Percentiles rank a stretch among this genome's conserved stretches.
These are phyloP conservation scores for Ustilago vetiveriae DNA, from an alignment of 1,284 basidiomycete species.

Conservation along the genomic window DNA sequence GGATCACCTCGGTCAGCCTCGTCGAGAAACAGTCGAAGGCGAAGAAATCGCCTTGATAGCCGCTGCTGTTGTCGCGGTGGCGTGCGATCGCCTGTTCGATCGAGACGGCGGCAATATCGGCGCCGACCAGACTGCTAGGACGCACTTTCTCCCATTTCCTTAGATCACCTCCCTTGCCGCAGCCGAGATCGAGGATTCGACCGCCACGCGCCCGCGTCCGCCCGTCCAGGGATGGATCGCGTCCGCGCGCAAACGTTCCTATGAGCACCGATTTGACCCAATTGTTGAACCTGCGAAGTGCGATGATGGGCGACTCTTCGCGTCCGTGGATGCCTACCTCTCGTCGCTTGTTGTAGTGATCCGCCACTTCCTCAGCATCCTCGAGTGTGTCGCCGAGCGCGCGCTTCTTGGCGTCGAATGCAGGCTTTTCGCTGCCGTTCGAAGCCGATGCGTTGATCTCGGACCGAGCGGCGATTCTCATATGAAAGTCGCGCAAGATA, in stretches of 20 bases:
- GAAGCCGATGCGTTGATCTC: too few species aligned
- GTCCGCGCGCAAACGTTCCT: constrained; percentile 38
- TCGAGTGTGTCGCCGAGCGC: constrained; percentile 24
- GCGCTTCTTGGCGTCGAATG: constrained; percentile 20
- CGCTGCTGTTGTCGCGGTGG: constrained; percentile 70
- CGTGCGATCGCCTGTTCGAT: constrained; percentile 86
- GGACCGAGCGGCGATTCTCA: constrained; percentile 14
- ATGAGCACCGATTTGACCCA: constrained; percentile 71
- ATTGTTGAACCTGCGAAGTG: constrained; percentile 97
- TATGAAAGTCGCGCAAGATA: constrained; percentile 37
- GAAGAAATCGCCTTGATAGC: constrained; percentile 81
- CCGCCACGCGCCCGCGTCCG: constrained; percentile 67
- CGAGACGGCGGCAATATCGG: constrained; percentile 90
- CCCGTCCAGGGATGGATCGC: constrained; percentile 27
- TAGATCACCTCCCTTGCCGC: constrained; percentile 97
- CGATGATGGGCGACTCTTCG: constrained; percentile 91
- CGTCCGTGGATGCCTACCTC: constrained; percentile 87
- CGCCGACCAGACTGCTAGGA: constrained; percentile 80
- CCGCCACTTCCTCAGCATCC: constrained; percentile 50
- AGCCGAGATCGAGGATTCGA: constrained; percentile 93
- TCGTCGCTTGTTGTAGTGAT: constrained; percentile 80
- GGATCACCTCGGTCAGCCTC: constrained; percentile 77
- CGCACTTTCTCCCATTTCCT: constrained; percentile 93
- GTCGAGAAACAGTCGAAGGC: constrained; percentile 87
- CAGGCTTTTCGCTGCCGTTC: not conserved